Evolutionary conservation across 352 stramenopile species (phyloP).

Genomic region (Lagenidium sp.): DNA sequence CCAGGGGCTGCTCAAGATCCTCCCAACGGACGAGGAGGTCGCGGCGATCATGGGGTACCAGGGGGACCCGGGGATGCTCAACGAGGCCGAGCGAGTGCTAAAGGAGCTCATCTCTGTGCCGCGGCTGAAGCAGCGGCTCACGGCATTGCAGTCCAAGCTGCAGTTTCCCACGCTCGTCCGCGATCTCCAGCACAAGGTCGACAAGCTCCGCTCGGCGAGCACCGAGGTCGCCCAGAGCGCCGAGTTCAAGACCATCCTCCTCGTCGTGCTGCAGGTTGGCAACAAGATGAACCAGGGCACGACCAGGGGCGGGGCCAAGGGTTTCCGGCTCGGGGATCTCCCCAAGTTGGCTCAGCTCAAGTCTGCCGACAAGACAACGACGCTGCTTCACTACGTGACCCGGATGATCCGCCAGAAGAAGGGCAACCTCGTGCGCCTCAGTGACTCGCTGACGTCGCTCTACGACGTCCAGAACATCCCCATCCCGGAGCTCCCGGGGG

Average conservation of each 20-base stretch:
- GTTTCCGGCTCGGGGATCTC: constrained; percentile 55
- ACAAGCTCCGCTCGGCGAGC: constrained; percentile 45
- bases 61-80: constrained; percentile 51
- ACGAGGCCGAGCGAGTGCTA: constrained; percentile 67
- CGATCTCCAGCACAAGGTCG: constrained; percentile 60
- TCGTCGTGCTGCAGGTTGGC: constrained; percentile 67
- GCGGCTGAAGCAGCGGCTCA: constrained; percentile 50
- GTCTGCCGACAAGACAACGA: constrained; percentile 45
- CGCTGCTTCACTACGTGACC: constrained; percentile 65
- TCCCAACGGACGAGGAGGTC: constrained; percentile 86
- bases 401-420: constrained; percentile 65
- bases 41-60: constrained; percentile 49
- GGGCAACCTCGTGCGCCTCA: constrained; percentile 42
- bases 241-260: constrained; percentile 62
- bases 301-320: constrained; percentile 51
- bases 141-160: constrained; percentile 46
- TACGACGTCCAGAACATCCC: constrained; percentile 74
- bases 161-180: constrained; percentile 52
- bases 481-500: constrained; percentile 58
- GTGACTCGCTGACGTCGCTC: constrained; percentile 51
- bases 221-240: constrained; percentile 45
- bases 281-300: constrained; percentile 86
- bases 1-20: constrained; percentile 76
- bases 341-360: constrained; percentile 67
- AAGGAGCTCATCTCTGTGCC: constrained; percentile 77